phyloP scores from a whole-genome alignment of 306 rosid species.

The Quercus mongolica region DNA sequence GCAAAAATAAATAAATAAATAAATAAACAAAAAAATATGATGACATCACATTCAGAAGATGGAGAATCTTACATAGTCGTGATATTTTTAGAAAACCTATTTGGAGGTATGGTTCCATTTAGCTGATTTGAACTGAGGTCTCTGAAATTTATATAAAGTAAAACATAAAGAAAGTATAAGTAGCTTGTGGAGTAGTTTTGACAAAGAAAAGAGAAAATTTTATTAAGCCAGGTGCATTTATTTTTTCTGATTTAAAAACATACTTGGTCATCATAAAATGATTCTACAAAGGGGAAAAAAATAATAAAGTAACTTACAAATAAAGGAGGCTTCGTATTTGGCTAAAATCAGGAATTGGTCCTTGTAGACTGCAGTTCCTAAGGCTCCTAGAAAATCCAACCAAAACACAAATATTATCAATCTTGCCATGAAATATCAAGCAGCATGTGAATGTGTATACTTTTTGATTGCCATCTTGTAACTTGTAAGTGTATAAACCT shows the following conservation, averaged over 20 bases:
- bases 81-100: slow-evolving; percentile 52
- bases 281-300: not conserved
- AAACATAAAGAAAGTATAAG: slow-evolving; percentile 18
- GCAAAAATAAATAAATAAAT: not conserved
- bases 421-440: not conserved
- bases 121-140: slow-evolving; percentile 79
- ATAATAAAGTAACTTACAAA: slow-evolving; percentile 55
- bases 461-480: not conserved
- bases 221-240: not conserved
- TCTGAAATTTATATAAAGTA: slow-evolving; percentile 45
- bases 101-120: slow-evolving; percentile 59
- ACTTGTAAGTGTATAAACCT: not conserved
- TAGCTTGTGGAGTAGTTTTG: not conserved
- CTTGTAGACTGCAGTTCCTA: slow-evolving; percentile 76
- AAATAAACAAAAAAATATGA: too few species aligned
- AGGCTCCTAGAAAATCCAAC: slow-evolving; percentile 64
- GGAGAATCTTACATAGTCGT: slow-evolving; percentile 79
- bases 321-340: slow-evolving; percentile 45
- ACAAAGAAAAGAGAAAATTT: slow-evolving; percentile 4
- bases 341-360: slow-evolving; percentile 88
- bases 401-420: slow-evolving; percentile 10
- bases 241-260: slow-evolving; percentile 5
- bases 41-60: slow-evolving; percentile 15
- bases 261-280: not conserved
- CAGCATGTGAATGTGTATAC: not conserved